A percentile compares a stretch with the other conserved stretches of the same genome.
phyloP scores from a whole-genome alignment of 768 basidiomycete species.

The Paxillus involutus region DNA sequence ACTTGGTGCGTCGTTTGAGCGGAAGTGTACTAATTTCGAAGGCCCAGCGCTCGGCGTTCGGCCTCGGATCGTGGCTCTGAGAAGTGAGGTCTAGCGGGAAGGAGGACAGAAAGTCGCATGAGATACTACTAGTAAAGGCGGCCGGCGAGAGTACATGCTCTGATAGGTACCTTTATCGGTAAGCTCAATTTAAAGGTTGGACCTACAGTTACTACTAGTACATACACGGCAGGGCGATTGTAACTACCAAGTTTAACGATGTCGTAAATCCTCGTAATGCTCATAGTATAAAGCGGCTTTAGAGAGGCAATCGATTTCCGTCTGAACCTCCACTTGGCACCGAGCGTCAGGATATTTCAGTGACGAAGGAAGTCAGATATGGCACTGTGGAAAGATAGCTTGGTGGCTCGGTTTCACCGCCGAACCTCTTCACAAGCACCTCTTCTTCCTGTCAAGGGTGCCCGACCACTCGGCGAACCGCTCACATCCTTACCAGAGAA shows the following conservation, averaged over 20 bases:
- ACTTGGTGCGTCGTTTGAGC: slow-evolving; percentile 1
- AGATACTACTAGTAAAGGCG: background rate
- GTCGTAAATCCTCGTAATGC: background rate
- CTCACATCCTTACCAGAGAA: slow-evolving; percentile 15
- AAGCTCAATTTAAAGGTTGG: too few relatives aligned
- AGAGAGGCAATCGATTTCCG: slow-evolving; percentile 3
- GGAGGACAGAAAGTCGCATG: background rate
- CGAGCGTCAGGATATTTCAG: too few relatives aligned
- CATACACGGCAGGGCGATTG: too few relatives aligned
- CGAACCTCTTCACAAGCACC: slow-evolving; percentile 16
- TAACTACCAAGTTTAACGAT: background rate
- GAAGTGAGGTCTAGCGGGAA: too few relatives aligned
- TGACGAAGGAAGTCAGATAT: background rate
- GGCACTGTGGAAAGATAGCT: slow-evolving; percentile 9
- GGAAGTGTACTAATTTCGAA: background rate
- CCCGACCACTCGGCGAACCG: slow-evolving; percentile 3
- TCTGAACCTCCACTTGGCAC: background rate
- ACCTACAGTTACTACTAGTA: too few relatives aligned
- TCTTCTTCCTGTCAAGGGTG: slow-evolving; percentile 8
- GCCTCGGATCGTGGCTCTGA: too few relatives aligned
- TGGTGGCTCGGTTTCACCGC: slow-evolving; percentile 13
- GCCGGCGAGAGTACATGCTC: too few relatives aligned
- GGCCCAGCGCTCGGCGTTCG: too few relatives aligned
- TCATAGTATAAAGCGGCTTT: background rate
- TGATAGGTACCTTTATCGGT: too few relatives aligned